Evolutionary conservation across 768 basidiomycete species (phyloP).

Genomic region (Lactifluus hygrophoroides): DNA sequence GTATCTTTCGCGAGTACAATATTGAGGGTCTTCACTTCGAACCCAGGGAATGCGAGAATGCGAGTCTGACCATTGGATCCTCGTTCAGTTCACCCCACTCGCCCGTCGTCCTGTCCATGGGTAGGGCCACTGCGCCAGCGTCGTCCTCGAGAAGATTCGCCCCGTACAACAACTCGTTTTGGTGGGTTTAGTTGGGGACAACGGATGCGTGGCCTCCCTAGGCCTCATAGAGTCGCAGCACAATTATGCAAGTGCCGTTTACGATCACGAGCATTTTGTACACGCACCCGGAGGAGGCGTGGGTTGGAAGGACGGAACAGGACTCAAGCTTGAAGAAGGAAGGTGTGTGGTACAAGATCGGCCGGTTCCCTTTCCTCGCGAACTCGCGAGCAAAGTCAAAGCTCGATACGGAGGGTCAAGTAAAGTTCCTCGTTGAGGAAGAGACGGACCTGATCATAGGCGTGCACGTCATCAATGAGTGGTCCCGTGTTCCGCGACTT

Average conservation of each 20-base stretch:
- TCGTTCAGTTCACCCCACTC: no score
- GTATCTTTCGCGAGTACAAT: constrained; percentile 34
- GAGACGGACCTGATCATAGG: constrained; percentile 93
- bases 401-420: constrained; percentile 84
- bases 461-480: constrained; percentile 80
- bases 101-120: no score
- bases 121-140: no score
- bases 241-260: constrained; percentile 38
- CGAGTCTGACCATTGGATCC: no score
- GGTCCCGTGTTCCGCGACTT: no score
- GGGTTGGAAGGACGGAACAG: constrained; percentile 98
- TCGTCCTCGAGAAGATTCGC: no score
- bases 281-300: constrained; percentile 87
- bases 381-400: constrained; percentile 99
- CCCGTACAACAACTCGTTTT: no score
- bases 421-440: constrained; percentile 92
- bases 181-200: no score
- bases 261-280: constrained; percentile 90
- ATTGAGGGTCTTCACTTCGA: constrained; percentile 87
- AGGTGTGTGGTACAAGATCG: constrained; percentile 84
- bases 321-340: constrained; percentile 88
- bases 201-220: constrained; percentile 81
- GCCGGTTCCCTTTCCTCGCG: constrained; percentile 91
- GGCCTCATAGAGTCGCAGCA: constrained; percentile 89
- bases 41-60: no score